Evolutionary conservation across 495 filamentous ascomycete species (phyloP).

Genomic region (Penicillium coprophilum): DNA sequence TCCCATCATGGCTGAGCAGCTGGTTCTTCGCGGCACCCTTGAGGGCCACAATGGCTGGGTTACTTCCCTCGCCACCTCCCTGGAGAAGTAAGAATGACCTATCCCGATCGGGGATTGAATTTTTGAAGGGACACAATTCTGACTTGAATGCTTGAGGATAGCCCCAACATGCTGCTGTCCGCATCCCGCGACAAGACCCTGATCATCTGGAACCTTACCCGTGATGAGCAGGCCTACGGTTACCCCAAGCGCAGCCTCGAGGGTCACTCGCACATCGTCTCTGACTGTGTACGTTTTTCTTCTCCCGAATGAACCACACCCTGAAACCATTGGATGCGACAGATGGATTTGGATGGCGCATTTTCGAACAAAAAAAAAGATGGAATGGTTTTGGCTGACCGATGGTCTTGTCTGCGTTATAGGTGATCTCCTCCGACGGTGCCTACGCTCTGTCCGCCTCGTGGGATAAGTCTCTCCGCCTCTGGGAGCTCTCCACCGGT

Average conservation of each 20-base stretch:
- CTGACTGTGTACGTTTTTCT: constrained; percentile 86
- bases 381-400: constrained; percentile 38
- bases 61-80: constrained; percentile 83
- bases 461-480: constrained; percentile 99
- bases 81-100: constrained; percentile 81
- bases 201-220: constrained; percentile 99
- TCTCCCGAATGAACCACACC: constrained; percentile 16
- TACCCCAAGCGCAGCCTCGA: constrained; percentile 98
- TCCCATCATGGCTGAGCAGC: constrained; percentile 83
- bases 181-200: constrained; percentile 95
- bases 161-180: constrained; percentile 99
- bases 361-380: constrained; percentile 13
- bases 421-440: constrained; percentile 99
- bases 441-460: constrained; percentile 98
- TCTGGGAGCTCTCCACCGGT: constrained; percentile 97
- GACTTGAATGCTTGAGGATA: constrained; percentile 47
- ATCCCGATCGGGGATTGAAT: constrained; percentile 28
- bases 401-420: constrained; percentile 32
- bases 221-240: constrained; percentile 94
- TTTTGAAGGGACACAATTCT: constrained; percentile 33
- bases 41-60: constrained; percentile 88
- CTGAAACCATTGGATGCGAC: constrained; percentile 19
- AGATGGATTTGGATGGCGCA: constrained; percentile 15
- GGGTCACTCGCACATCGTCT: constrained; percentile 99
- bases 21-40: constrained; percentile 95